Evolutionary conservation across 169 alveolate species (phyloP).

Genomic region (Eimeria mitis): DNA sequence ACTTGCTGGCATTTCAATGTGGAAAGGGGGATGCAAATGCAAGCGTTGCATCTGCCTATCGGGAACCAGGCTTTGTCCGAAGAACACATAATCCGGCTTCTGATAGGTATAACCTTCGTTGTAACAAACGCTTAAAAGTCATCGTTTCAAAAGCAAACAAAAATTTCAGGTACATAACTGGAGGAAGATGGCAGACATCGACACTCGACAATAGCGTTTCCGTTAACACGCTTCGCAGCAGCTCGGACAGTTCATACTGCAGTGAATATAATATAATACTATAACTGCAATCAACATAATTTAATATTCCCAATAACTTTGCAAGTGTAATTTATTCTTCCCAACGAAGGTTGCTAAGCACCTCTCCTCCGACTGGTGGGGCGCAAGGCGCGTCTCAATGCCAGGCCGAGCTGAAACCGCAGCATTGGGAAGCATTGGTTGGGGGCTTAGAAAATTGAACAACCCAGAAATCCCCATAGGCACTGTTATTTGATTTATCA

Average conservation of each 20-base stretch:
- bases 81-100: not conserved
- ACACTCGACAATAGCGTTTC: not conserved
- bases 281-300: too few relatives aligned
- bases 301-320: too few relatives aligned
- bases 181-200: not conserved
- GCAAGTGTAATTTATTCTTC: not conserved
- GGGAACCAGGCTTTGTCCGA: not conserved
- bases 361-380: not conserved
- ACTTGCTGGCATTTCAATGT: not conserved
- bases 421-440: not conserved
- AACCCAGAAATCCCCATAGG: too few relatives aligned
- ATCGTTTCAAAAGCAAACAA: not conserved
- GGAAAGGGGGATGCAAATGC: not conserved
- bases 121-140: not conserved
- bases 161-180: not conserved
- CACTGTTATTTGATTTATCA: not conserved
- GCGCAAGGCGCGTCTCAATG: constrained; percentile 30
- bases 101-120: not conserved
- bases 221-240: not conserved
- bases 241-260: not conserved
- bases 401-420: not conserved
- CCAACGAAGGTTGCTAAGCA: not conserved
- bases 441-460: not conserved
- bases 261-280: too few relatives aligned
- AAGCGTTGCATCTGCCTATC: not conserved